Evolutionary conservation across 352 stramenopile species (phyloP), one percentile per base, ranked within the genome.

Genomic region (Globisporangium rhizosaccharum): DNA sequence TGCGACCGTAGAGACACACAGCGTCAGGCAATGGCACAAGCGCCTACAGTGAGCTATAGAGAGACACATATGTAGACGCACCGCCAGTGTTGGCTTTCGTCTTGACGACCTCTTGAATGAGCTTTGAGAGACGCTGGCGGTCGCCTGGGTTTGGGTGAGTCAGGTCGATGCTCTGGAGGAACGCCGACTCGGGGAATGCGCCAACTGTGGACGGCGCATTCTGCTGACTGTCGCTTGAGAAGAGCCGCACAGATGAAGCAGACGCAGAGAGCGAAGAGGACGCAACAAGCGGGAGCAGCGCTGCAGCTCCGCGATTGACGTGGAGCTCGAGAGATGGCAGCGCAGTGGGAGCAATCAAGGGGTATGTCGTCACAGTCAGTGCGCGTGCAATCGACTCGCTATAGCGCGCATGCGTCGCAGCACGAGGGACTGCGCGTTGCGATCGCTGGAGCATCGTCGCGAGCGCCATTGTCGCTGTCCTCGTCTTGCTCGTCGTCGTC

Each of bases 91-190:
- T 86, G 25, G 64, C 65, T 63, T 87, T 87, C 23, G 75, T 89
- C 57, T 79, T 78, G 30, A 89, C 75, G 45, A 86, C 68, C 55
- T 88, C 73, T 60, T 87, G 75, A 57, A 91, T 87, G 42, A 87
- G 53, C 52, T 85, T 83, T 11, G 77, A 82, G 56, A 91, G 67
- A 41, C 76, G 78, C 51, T 63, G 56, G 30, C 76, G 74, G 39
- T 80, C 73, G 2, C 56, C 59, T 1, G 67, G 63, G 28, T 59
- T 71, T 5, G 69, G 66, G 52, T 75, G 63, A 33, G 56, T 82
- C 18, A 88, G 54, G 46, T 88, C 72, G 28, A 88, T 65, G 26
- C 51, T 65, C 56, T 79, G 67, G 15, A 88, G 66, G 49, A 88
- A 86, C 23, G 56, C 70, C 5, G 76, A 87, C 25, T 70, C 25